These are phyloP conservation scores for Fonsecaea pedrosoi DNA, from an alignment of 2,329 filamentous ascomycete genomes.

Conservation along the genomic window DNA sequence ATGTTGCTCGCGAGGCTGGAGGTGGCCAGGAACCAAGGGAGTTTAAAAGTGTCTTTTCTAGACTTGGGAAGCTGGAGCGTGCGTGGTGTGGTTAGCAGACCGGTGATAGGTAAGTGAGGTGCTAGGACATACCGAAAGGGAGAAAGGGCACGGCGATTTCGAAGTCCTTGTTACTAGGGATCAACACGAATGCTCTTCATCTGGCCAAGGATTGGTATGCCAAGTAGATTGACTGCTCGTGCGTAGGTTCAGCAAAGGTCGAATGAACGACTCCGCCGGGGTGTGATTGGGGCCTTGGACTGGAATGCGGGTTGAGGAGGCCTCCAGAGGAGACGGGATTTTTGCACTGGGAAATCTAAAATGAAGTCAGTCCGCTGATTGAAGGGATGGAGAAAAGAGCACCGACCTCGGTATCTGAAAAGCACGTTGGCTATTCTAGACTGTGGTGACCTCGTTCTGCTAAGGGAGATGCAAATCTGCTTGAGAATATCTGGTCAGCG, in stretches of 20 bases:
- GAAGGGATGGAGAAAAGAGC: constrained; percentile 19
- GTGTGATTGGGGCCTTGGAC: constrained; percentile 43
- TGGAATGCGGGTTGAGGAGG: constrained; percentile 44
- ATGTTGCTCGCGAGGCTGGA: constrained; percentile 42
- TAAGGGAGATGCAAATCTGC: constrained; percentile 22
- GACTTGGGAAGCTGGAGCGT: constrained; percentile 35
- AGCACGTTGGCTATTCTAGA: constrained; percentile 31
- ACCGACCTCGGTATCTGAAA: constrained; percentile 33
- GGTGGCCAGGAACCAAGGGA: constrained; percentile 39
- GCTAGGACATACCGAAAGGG: constrained; percentile 33
- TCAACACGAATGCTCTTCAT: constrained; percentile 51
- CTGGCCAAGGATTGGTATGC: constrained; percentile 52
- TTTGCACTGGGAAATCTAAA: constrained; percentile 29
- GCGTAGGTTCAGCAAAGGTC: constrained; percentile 50
- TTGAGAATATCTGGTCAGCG: constrained; percentile 26
- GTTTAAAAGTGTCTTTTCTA: constrained; percentile 32
- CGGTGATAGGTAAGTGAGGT: constrained; percentile 28
- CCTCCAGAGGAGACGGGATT: constrained; percentile 30
- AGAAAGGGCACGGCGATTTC: constrained; percentile 38
- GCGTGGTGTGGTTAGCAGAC: constrained; percentile 29
- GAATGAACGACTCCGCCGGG: constrained; percentile 56
- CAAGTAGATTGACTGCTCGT: constrained; percentile 43
- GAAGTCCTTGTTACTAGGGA: constrained; percentile 37
- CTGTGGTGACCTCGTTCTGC: constrained; percentile 24
- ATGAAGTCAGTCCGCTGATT: constrained; percentile 24